A percentile compares a stretch with the other conserved stretches of the same genome.
phyloP scores from a whole-genome alignment of 1,284 basidiomycete genomes.

The Fomitopsis schrenkii region DNA sequence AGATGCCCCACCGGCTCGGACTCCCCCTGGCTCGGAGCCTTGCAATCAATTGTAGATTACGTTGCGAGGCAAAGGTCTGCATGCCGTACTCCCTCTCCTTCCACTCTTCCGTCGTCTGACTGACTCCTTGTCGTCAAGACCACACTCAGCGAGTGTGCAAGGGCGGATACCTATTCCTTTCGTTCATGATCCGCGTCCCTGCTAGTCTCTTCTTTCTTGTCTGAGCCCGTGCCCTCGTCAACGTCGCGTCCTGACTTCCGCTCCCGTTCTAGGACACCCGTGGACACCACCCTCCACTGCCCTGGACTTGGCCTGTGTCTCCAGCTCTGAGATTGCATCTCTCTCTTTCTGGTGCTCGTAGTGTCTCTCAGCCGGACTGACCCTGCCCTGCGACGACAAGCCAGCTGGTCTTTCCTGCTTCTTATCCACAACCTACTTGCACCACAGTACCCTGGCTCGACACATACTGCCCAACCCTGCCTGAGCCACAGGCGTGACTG shows the following conservation, averaged over 20 bases:
- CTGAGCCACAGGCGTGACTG: background rate
- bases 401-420: slow-evolving; percentile 18
- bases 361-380: slow-evolving; percentile 24
- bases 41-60: background rate
- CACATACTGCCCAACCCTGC: background rate
- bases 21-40: background rate
- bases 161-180: background rate
- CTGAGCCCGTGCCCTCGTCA: slow-evolving; percentile 12
- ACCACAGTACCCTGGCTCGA: background rate
- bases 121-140: slow-evolving; percentile 8
- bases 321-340: slow-evolving; percentile 26
- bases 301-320: slow-evolving; percentile 3
- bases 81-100: background rate
- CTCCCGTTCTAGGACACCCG: slow-evolving; percentile 15
- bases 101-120: background rate
- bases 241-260: slow-evolving; percentile 13
- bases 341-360: slow-evolving; percentile 21
- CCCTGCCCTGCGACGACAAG: slow-evolving; percentile 21
- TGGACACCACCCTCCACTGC: slow-evolving; percentile 11
- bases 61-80: background rate
- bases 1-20: background rate
- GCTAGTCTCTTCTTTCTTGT: slow-evolving; percentile 7
- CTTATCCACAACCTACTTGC: slow-evolving; percentile 11
- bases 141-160: slow-evolving; percentile 3
- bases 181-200: slow-evolving; percentile 7